Evolutionary conservation across 768 basidiomycete species (phyloP), one percentile per base, ranked within the genome.

Genomic region (Dioszegia aurantiaca): DNA sequence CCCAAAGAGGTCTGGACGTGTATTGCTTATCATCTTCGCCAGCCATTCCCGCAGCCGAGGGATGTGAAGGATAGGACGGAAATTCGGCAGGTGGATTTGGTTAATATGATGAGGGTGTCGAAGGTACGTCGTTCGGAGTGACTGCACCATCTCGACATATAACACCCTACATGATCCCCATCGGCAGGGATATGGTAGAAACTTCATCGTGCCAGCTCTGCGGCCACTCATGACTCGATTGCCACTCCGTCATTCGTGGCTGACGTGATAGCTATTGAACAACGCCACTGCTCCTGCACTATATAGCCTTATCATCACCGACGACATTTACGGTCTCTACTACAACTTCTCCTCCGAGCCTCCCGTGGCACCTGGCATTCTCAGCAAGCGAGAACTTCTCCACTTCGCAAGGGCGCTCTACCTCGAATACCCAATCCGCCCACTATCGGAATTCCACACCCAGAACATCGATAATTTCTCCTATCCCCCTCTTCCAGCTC

Each of bases 311-410:
- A 16, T 51, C 31, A 51, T 51, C 48, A 37, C 33, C 19, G 48
- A 51, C 21, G 48, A 51, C n/a, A 33, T 51, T 16, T 10, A 12
- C 19, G 33, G n/a, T 23, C 48, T 51, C 16, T 51, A 36, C 24
- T 9, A 36, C 48, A 36, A 36, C 33, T 51, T 21, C 36, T 9
- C 16, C 17, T 37, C 31, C 12, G 5, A 21, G 11, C 12, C n/a
- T n/a, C 31, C 48, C 31, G 31, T 36, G 5, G 19, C 48, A 36
- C n/a, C 48, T 9, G 31, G 31, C n/a, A 36, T 51, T 33, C 48
- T 23, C 14, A 9, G 8, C 31, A 51, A 51, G 33, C 10, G 17
- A 3, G 33, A 36, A 19, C 33, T 51, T 16, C 30, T 51, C 30
- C 30, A 23, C 19, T 27, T 36, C 28, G 23, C 27, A 3, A 16